Conservation (phyloP, 176 grass and related monocot genomes). For the Ensete ventricosum region DNA sequence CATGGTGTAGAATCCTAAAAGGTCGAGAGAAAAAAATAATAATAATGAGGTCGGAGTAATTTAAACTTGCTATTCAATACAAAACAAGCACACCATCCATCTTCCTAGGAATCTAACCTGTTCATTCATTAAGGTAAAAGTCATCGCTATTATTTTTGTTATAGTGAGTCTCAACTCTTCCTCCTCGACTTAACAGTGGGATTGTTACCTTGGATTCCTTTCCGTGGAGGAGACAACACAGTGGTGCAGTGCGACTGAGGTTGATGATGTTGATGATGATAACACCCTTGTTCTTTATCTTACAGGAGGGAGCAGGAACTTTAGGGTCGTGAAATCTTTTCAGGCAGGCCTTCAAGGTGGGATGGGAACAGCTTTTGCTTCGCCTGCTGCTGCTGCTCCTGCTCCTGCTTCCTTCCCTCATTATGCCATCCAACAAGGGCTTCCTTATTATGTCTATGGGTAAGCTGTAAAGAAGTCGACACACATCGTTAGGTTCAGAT, state of each 20-base stretch:
- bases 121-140: too few species aligned
- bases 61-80: too few species aligned
- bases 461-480: constrained; percentile 4
- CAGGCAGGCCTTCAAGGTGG: constrained; percentile 78
- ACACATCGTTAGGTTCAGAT: not conserved
- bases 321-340: constrained; percentile 87
- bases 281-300: too few species aligned
- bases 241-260: not conserved
- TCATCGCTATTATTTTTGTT: too few species aligned
- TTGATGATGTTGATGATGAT: not conserved
- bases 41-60: too few species aligned
- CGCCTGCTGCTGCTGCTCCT: constrained; percentile 29
- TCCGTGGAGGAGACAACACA: not conserved
- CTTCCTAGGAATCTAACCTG: too few species aligned
- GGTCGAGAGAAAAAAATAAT: too few species aligned
- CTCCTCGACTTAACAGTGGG: not conserved
- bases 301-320: constrained; percentile 73
- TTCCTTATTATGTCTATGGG: constrained; percentile 73
- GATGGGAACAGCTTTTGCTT: constrained; percentile 65
- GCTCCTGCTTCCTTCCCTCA: constrained; percentile 56
- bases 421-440: constrained; percentile 91
- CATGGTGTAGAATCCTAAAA: too few species aligned
- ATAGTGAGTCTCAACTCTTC: too few species aligned
- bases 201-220: constrained; percentile 7
- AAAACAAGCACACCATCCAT: too few species aligned